Evolutionary conservation across 306 rosid genomes (phyloP), one percentile per base, ranked within the genome.

Genomic region (Carpinus viminea): DNA sequence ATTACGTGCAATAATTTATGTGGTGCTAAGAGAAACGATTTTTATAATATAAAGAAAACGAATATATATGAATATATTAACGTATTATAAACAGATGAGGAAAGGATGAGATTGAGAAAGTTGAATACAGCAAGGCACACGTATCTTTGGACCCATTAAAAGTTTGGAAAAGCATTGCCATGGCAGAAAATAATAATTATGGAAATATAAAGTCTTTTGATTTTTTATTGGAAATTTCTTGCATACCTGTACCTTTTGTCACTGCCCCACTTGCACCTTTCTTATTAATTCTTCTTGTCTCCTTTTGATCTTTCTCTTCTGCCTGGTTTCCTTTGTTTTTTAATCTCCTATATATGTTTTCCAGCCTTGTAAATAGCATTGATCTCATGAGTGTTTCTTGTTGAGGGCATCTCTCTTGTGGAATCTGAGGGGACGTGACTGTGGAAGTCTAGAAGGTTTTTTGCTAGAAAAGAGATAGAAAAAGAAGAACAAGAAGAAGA

Each of bases 381-480:
- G 59, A 85, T 31, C 34, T 31, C 34, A 31, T 47, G 73, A 54
- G 76, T 76, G 81, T 91, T 83, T 82, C 80, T 87, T 82, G 89
- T 85, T 70, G 51, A 80, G 45, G 82, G 90, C 84, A 91, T 89
- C 83, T 70, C 87, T 65, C 75, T 81, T 82, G 91, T 78, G 78
- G 90, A 86, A 91, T 89, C 88, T 79, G 86, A 82, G 85, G 85
- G 83, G 81, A 62, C 66, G 47, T 80, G 54, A 73, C 79, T 46
- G 43, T 41, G 45, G 43, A 86, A 85, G 66, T 85, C 76, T 61
- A 75, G 66, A 76, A 69, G 62, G 50, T 73, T 83, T 73, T 54
- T 34, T 34, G 74, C 31, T 77, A 74, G 8, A 41, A 75, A 78
- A 74, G 3, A 53, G 66, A 61, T 31, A 38, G 71, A 72, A 79